Evolutionary conservation across 2,329 filamentous ascomycete species (phyloP).

Genomic region (Talaromyces funiculosus): DNA sequence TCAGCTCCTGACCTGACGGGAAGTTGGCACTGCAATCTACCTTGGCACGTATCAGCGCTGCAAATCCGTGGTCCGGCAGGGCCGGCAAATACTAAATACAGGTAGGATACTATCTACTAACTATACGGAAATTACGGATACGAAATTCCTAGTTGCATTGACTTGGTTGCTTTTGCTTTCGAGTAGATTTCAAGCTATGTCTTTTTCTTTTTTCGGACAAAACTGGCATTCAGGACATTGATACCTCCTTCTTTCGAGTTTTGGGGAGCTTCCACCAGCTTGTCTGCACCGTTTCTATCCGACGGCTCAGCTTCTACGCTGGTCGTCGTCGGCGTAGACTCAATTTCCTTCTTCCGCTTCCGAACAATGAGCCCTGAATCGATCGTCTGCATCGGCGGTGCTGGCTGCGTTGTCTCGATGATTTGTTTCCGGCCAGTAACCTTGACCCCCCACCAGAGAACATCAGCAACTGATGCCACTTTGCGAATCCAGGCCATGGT

Average conservation of each 20-base stretch:
- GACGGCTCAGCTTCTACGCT: neutral
- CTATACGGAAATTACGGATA: neutral
- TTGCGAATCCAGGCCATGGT: constrained; percentile 39
- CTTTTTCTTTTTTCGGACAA: constrained; percentile 41
- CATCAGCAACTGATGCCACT: constrained; percentile 34
- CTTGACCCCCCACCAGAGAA: constrained; percentile 31
- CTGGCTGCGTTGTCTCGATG: constrained; percentile 14
- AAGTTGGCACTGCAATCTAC: neutral
- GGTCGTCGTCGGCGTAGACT: neutral
- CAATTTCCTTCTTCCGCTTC: constrained; percentile 33
- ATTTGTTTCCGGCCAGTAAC: constrained; percentile 27
- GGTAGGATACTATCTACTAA: too few species aligned
- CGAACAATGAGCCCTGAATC: constrained; percentile 27
- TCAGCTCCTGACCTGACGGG: neutral
- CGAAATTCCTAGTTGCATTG: neutral
- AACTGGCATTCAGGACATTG: constrained; percentile 34
- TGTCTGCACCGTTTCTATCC: neutral
- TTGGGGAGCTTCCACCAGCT: constrained; percentile 5
- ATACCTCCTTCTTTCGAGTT: constrained; percentile 20
- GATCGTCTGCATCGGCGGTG: constrained; percentile 23
- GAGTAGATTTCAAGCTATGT: constrained; percentile 16
- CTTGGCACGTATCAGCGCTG: neutral
- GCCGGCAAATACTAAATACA: too few species aligned
- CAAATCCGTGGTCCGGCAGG: neutral
- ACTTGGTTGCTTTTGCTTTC: neutral